phyloP scores from a whole-genome alignment of 2,329 filamentous ascomycete genomes.

The Cytospora mali region DNA sequence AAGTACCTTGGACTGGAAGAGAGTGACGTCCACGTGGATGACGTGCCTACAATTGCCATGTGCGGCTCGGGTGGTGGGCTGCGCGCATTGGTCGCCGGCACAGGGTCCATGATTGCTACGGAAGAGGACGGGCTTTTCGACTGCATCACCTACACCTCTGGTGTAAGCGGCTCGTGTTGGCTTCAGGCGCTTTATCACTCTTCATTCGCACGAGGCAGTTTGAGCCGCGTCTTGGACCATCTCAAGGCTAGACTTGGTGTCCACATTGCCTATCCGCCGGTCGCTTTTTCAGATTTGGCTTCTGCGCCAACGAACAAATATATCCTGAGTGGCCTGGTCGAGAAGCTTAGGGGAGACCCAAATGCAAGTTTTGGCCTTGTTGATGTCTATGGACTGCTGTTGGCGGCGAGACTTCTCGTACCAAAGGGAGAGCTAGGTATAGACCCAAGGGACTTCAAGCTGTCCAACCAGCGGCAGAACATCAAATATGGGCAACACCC shows the following conservation, averaged over 20 bases:
- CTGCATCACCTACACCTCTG: slow-evolving; percentile 91
- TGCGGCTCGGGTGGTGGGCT: slow-evolving; percentile 93
- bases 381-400: slow-evolving; percentile 85
- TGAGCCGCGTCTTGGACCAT: slow-evolving; percentile 76
- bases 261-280: slow-evolving; percentile 91
- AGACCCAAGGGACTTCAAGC: slow-evolving; percentile 78
- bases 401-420: slow-evolving; percentile 83
- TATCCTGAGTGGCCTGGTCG: slow-evolving; percentile 82
- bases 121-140: slow-evolving; percentile 89
- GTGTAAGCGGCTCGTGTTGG: slow-evolving; percentile 96
- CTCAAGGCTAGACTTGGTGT: slow-evolving; percentile 81
- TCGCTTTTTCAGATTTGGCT: slow-evolving; percentile 78
- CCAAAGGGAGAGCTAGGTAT: slow-evolving; percentile 82
- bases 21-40: slow-evolving; percentile 83
- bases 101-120: slow-evolving; percentile 82
- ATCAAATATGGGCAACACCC: slow-evolving; percentile 79
- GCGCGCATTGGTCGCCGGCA: slow-evolving; percentile 85
- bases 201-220: slow-evolving; percentile 69
- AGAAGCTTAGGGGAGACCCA: slow-evolving; percentile 84
- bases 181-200: slow-evolving; percentile 86
- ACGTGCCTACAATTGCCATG: slow-evolving; percentile 90
- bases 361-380: slow-evolving; percentile 85
- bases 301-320: slow-evolving; percentile 92
- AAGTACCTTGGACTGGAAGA: slow-evolving; percentile 79
- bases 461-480: slow-evolving; percentile 82